Conservation (phyloP, 768 basidiomycete species). For the Russula lepida region DNA sequence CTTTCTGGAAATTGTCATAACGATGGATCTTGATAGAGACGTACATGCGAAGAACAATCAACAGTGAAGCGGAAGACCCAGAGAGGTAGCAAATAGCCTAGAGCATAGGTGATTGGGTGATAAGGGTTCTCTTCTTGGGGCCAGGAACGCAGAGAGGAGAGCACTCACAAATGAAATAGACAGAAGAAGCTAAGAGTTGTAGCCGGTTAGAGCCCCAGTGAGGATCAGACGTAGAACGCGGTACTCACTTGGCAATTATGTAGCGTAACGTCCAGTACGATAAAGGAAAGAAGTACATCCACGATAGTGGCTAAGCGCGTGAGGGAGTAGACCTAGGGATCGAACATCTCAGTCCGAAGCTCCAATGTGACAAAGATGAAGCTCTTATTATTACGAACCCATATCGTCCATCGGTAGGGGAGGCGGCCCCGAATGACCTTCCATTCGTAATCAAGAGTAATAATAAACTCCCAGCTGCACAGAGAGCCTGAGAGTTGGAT, state of each 20-base stretch:
- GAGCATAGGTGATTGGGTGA: no score
- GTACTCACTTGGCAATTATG: background rate
- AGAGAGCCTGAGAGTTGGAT: background rate
- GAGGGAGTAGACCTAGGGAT: background rate
- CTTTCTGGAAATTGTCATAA: background rate
- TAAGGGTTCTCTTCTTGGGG: background rate
- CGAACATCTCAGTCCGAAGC: background rate
- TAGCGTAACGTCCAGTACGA: background rate
- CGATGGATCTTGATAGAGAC: background rate
- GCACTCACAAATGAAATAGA: background rate
- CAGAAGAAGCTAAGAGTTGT: background rate
- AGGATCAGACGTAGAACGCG: background rate
- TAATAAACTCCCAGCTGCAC: background rate
- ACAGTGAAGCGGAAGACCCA: background rate
- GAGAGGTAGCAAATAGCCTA: background rate
- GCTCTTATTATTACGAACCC: background rate
- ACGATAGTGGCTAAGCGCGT: background rate
- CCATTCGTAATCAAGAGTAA: background rate
- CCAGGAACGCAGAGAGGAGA: background rate
- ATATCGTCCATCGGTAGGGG: background rate
- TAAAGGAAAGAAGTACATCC: background rate
- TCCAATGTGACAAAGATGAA: background rate
- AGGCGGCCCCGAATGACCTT: background rate
- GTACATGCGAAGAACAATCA: constrained; percentile 3
- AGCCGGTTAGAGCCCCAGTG: background rate